Evolutionary conservation across 345 rosid genomes (phyloP).

Genomic region (Mangifera indica): DNA sequence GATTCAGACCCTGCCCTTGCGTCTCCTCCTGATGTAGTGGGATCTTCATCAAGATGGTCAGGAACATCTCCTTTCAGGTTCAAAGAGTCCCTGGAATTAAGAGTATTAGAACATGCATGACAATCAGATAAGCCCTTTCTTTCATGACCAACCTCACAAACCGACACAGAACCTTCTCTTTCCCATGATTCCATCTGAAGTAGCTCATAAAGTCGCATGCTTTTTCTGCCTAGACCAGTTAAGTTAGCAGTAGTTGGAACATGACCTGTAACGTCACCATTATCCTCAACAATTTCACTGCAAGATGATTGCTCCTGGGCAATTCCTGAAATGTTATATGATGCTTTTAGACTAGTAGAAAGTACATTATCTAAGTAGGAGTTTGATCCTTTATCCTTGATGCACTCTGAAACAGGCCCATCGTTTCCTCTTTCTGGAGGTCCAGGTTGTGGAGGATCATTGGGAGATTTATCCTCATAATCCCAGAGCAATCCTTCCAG

Average conservation of each 20-base stretch:
- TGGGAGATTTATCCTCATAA: conserved; percentile 55
- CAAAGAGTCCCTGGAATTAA: conserved; percentile 28
- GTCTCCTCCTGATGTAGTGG: conserved; percentile 79
- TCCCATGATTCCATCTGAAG: conserved; percentile 72
- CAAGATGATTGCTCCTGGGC: conserved; percentile 35
- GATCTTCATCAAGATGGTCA: conserved; percentile 50
- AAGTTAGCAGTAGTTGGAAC: conserved; percentile 40
- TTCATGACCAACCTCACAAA: conserved; percentile 30
- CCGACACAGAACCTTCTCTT: conserved; percentile 30
- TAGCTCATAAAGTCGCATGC: conserved; percentile 82
- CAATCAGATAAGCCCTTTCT: conserved; percentile 28
- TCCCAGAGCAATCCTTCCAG: conserved; percentile 92
- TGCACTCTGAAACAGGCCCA: conserved; percentile 25
- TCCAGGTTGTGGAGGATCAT: conserved; percentile 38
- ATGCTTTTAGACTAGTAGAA: conserved; percentile 34
- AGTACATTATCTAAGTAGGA: conserved; percentile 34
- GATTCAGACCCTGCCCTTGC: conserved; percentile 40
- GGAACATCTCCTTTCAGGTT: conserved; percentile 35
- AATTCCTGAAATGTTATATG: conserved; percentile 35
- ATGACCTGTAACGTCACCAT: conserved; percentile 33
- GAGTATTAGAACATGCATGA: conserved; percentile 29
- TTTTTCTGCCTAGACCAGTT: conserved; percentile 60
- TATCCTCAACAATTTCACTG: conserved; percentile 52
- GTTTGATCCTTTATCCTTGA: conserved; percentile 29
- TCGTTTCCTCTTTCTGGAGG: conserved; percentile 21